phyloP scores from a whole-genome alignment of 176 grass and related monocot genomes.

The Aechmea fasciata region DNA sequence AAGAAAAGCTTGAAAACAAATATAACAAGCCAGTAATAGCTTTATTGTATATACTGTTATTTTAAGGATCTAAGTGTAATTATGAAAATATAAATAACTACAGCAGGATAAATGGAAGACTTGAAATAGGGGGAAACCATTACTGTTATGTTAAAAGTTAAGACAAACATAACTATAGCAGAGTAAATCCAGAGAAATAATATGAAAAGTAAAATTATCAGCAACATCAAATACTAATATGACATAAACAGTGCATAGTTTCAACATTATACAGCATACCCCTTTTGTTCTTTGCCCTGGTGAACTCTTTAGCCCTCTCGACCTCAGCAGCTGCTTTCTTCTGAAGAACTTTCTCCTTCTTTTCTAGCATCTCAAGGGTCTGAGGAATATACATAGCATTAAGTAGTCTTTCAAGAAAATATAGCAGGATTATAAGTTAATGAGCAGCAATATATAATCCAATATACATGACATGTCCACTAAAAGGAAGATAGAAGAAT shows the following conservation, averaged over 20 bases:
- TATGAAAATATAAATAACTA: no score
- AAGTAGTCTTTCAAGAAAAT: not conserved
- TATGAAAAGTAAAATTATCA: not conserved
- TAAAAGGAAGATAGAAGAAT: no score
- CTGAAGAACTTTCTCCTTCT: slow-evolving; percentile 83
- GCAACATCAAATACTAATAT: not conserved
- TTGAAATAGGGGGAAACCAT: no score
- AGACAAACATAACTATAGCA: not conserved
- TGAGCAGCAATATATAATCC: no score
- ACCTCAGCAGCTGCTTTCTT: slow-evolving; percentile 92
- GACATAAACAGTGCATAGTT: not conserved
- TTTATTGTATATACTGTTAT: no score
- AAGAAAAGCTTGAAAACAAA: no score
- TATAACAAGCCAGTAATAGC: no score
- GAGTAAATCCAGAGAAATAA: not conserved
- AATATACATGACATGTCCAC: no score
- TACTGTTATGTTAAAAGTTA: not conserved
- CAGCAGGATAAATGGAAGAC: no score
- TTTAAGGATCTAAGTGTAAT: no score
- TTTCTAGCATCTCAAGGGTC: slow-evolving; percentile 98
- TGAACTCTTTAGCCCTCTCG: slow-evolving; percentile 87
- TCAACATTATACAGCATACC: slow-evolving; percentile 34
- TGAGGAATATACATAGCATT: slow-evolving; percentile 14
- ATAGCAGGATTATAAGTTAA: no score
- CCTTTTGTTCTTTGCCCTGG: slow-evolving; percentile 91